These are phyloP conservation scores for Fusarium penzigii DNA, from an alignment of 2,329 filamentous ascomycete species.

Conservation along the genomic window DNA sequence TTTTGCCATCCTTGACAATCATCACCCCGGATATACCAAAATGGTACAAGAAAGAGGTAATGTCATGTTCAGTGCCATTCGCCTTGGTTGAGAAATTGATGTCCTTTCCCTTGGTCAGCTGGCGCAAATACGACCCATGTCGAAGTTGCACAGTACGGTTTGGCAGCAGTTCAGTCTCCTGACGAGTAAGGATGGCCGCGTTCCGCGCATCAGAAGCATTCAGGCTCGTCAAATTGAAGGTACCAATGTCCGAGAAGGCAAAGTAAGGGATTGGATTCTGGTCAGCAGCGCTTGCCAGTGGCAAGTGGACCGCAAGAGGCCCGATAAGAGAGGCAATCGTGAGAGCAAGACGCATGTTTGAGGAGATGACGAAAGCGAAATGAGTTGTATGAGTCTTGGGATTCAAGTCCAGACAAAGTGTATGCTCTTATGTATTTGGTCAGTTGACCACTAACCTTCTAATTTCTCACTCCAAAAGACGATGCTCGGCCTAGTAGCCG, in stretches of 20 bases:
- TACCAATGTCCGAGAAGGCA: not conserved
- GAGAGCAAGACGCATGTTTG: too few species aligned
- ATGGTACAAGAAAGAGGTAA: not conserved
- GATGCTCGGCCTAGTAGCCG: too few species aligned
- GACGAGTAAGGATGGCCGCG: not conserved
- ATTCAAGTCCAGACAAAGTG: too few species aligned
- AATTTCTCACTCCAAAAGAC: too few species aligned
- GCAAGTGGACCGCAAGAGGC: too few species aligned
- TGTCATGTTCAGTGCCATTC: not conserved
- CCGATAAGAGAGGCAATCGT: too few species aligned
- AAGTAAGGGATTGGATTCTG: not conserved
- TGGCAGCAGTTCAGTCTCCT: not conserved
- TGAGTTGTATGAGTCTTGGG: too few species aligned
- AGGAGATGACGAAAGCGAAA: too few species aligned
- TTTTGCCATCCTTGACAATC: not conserved
- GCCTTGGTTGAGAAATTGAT: not conserved
- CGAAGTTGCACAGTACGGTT: not conserved
- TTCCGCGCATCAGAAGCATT: not conserved
- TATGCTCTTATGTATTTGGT: too few species aligned
- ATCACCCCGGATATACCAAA: not conserved
- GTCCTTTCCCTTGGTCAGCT: not conserved
- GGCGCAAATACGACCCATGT: not conserved
- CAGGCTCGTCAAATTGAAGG: not conserved
- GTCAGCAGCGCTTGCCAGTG: not conserved
- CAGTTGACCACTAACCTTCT: too few species aligned